A percentile compares a stretch with the other conserved stretches of the same genome.
Evolutionary conservation across 257 asterid genomes (phyloP).

Genomic region (Fraxinus anomala): DNA sequence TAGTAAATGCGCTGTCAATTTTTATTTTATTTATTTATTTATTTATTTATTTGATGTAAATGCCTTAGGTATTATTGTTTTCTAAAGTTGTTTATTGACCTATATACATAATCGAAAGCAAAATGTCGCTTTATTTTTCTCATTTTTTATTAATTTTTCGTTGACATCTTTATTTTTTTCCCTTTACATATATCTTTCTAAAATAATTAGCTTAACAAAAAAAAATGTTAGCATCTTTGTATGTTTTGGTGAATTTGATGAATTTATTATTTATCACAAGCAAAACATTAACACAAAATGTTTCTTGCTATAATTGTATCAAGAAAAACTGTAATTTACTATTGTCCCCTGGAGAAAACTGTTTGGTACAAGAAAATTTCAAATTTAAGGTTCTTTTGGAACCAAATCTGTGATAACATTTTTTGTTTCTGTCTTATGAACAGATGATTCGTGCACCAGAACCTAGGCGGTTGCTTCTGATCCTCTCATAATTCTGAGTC

Average conservation of each 20-base stretch:
- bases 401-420: slow-evolving; percentile 23
- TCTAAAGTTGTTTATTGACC: background rate
- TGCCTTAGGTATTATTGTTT: background rate
- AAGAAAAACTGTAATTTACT: slow-evolving; percentile 1
- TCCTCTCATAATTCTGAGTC: slow-evolving; percentile 65
- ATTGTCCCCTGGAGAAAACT: background rate
- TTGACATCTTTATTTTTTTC: background rate
- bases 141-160: too few species aligned
- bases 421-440: slow-evolving; percentile 14
- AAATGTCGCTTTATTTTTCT: background rate
- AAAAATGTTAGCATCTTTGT: background rate
- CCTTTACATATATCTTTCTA: background rate
- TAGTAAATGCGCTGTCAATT: too few species aligned
- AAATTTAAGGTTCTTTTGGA: slow-evolving; percentile 29
- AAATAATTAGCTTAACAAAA: background rate
- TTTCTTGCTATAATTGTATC: slow-evolving; percentile 17
- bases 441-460: slow-evolving; percentile 36
- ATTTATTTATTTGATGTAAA: too few species aligned
- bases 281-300: slow-evolving; percentile 5
- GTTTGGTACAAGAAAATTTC: background rate
- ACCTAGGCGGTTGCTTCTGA: slow-evolving; percentile 56
- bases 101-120: background rate
- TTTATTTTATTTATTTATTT: too few species aligned
- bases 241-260: slow-evolving; percentile 3
- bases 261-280: slow-evolving; percentile 18